phyloP scores from a whole-genome alignment of 768 basidiomycete species.

The Mycena sanguinolenta region DNA sequence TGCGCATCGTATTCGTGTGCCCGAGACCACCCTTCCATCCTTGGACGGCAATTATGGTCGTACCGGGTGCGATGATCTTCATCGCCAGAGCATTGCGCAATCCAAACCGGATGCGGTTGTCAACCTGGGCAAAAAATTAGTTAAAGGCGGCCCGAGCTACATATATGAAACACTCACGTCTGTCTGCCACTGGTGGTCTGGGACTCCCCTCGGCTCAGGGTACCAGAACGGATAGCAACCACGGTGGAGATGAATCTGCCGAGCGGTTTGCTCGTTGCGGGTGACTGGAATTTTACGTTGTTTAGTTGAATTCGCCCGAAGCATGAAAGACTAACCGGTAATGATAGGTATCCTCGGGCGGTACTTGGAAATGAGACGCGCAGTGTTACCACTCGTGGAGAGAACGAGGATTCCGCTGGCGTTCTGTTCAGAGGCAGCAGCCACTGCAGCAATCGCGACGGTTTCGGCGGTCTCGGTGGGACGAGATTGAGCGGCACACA shows the following conservation, averaged over 20 bases:
- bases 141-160: slow-evolving; percentile 25
- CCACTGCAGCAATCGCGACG: slow-evolving; percentile 94
- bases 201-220: slow-evolving; percentile 91
- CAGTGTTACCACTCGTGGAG: slow-evolving; percentile 96
- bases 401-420: slow-evolving; percentile 96
- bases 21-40: slow-evolving; percentile 99
- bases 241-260: slow-evolving; percentile 96
- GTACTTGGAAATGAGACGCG: slow-evolving; percentile 96
- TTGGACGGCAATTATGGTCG: slow-evolving; percentile 94
- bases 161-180: slow-evolving; percentile 72
- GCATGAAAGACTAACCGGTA: slow-evolving; percentile 71
- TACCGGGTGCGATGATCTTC: slow-evolving; percentile 89
- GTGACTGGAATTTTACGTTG: slow-evolving; percentile 72
- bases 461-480: slow-evolving; percentile 97
- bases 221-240: slow-evolving; percentile 99
- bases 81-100: slow-evolving; percentile 85
- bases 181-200: slow-evolving; percentile 94
- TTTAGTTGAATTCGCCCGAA: slow-evolving; percentile 5
- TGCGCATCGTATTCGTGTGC: slow-evolving; percentile 92
- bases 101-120: slow-evolving; percentile 92
- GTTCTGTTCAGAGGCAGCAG: slow-evolving; percentile 94
- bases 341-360: slow-evolving; percentile 94
- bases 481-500: slow-evolving; percentile 81
- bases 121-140: slow-evolving; percentile 64
- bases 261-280: slow-evolving; percentile 93